Base-by-base conservation (phyloP, 1,139 yeast genomes). In the Suhomyces chickasaworum region DNA sequence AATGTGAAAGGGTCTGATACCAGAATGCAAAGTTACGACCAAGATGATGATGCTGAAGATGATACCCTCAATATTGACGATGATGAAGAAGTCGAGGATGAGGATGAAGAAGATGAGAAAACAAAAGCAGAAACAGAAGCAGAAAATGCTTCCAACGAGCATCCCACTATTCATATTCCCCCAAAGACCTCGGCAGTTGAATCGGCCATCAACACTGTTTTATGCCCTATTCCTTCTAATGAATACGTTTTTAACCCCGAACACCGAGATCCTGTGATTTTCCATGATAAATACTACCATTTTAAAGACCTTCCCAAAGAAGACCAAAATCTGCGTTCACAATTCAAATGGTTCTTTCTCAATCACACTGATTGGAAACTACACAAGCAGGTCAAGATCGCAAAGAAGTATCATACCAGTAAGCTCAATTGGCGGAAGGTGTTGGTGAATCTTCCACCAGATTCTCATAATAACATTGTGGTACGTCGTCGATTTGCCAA, bases 241-340 rank as follows among this genome's bases (percentile, higher is more conserved):
- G 53, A 60, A 9, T 75, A 57, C 50, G 61, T 75, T 12, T 50
- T 63, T 33, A 57, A 69, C 18, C 80, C 80, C 0, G 64, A 62
- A 0, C 50, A 69, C 1, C 70, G 96, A 33, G 68, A 71, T 22
- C 78, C 77, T 30, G 76, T 80, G 1, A 83, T 89, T 9, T 73
- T 93, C 55, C 99, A 93, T 63, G 99, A 93, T 60, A 81, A 85
- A 54, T 70, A 81, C 20, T 93, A 93, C 64, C 72, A 68, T 31
- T 86, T 83, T 48, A 65, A 72, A 3, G 87, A 85, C 55, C 65
- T 86, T 2, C 96, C 96, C 12, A 43, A 48, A 15, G 44, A 44
- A 22, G 49, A 51, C 17, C 47, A 45, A 10, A 39, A 40, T 21
- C 43, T 37, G 33, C 17, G 42, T 5, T 40, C 44, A 6, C 34